These are phyloP conservation scores for Tetrahymena borealis DNA, from an alignment of 73 alveolate genomes.

Conservation along the genomic window DNA sequence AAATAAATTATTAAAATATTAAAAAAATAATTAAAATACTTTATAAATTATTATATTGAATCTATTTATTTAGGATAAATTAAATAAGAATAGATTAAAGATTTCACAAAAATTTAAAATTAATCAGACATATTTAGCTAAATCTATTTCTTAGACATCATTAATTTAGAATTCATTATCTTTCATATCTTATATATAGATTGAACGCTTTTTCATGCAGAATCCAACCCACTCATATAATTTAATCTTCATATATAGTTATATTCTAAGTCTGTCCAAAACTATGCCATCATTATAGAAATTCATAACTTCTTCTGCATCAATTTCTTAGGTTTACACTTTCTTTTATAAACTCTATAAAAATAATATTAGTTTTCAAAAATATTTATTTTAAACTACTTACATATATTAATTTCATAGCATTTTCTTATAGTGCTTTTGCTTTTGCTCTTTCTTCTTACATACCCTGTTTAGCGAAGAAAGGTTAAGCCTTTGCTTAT, in stretches of 20 bases:
- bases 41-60: no score
- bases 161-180: not conserved
- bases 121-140: not conserved
- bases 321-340: not conserved
- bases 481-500: not conserved
- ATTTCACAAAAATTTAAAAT: no score
- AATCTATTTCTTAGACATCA: not conserved
- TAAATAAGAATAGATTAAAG: no score
- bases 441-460: not conserved
- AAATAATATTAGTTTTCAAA: not conserved
- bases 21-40: no score
- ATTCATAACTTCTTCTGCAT: not conserved
- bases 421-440: not conserved
- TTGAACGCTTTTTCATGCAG: not conserved
- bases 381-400: not conserved
- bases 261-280: not conserved
- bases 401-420: not conserved
- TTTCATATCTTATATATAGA: not conserved
- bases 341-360: not conserved
- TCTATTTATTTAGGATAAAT: no score
- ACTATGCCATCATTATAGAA: not conserved
- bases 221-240: not conserved
- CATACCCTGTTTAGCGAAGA: not conserved
- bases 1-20: no score
- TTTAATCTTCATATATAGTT: not conserved